Evolutionary conservation across 2,329 filamentous ascomycete genomes (phyloP).

Genomic region (Byssochlamys sp.): DNA sequence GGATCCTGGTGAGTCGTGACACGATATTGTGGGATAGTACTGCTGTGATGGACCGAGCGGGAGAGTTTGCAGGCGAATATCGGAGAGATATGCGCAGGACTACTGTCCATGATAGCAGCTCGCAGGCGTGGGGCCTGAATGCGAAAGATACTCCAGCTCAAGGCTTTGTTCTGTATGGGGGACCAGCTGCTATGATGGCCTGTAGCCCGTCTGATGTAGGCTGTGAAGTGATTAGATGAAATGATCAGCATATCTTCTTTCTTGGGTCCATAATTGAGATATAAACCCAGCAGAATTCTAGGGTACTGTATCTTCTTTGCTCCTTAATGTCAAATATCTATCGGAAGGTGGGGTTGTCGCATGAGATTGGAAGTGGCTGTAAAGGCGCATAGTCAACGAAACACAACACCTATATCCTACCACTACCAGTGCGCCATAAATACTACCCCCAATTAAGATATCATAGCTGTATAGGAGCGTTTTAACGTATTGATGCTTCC

Average conservation of each 20-base stretch:
- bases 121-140: slow-evolving; percentile 37
- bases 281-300: too few species aligned
- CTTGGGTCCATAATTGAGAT: too few species aligned
- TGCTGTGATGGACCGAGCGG: slow-evolving; percentile 47
- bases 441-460: too few species aligned
- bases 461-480: too few species aligned
- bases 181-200: neutral
- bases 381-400: neutral
- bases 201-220: neutral
- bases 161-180: neutral
- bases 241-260: too few species aligned
- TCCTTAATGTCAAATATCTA: neutral
- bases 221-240: too few species aligned
- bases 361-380: neutral
- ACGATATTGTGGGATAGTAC: slow-evolving; percentile 53
- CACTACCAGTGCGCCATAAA: neutral
- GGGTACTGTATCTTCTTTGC: too few species aligned
- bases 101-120: slow-evolving; percentile 44
- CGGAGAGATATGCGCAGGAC: slow-evolving; percentile 47
- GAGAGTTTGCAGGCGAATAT: slow-evolving; percentile 41
- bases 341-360: neutral
- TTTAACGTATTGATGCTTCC: slow-evolving; percentile 25
- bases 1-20: slow-evolving; percentile 39
- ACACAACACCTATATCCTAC: neutral
- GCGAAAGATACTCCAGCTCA: slow-evolving; percentile 6